Conservation (phyloP, 495 filamentous ascomycete genomes). For the Melanomma pulvis-pyrius region DNA sequence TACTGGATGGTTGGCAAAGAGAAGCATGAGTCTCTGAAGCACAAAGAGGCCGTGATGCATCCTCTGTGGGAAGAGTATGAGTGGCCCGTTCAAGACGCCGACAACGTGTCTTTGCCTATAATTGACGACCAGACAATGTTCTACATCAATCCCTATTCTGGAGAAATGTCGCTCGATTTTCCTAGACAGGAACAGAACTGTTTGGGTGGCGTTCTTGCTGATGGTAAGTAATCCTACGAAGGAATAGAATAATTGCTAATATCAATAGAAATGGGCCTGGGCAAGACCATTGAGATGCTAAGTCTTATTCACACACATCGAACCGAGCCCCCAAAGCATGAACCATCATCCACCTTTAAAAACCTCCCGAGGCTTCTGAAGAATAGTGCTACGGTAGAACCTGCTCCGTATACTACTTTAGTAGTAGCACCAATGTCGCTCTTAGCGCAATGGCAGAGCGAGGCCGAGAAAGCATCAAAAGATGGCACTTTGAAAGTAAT, state of each 20-base stretch:
- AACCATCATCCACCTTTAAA: slow-evolving; percentile 52
- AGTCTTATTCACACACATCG: slow-evolving; percentile 85
- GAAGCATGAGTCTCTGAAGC: slow-evolving; percentile 67
- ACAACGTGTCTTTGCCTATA: slow-evolving; percentile 70
- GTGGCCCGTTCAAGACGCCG: slow-evolving; percentile 87
- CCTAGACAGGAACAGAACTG: slow-evolving; percentile 93
- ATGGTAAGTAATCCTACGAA: slow-evolving; percentile 66
- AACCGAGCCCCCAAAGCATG: slow-evolving; percentile 52
- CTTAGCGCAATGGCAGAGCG: slow-evolving; percentile 93
- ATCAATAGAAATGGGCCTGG: slow-evolving; percentile 63
- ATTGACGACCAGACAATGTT: slow-evolving; percentile 70
- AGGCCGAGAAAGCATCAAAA: slow-evolving; percentile 84
- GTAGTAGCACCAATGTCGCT: slow-evolving; percentile 95
- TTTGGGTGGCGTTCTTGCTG: slow-evolving; percentile 88
- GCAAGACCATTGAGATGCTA: slow-evolving; percentile 98
- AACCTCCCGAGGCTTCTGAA: slow-evolving; percentile 62
- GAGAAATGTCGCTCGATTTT: slow-evolving; percentile 90
- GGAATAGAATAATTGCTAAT: slow-evolving; percentile 18
- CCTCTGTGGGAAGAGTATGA: slow-evolving; percentile 94
- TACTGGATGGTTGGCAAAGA: slow-evolving; percentile 97
- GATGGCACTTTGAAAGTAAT: slow-evolving; percentile 78
- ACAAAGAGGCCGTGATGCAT: slow-evolving; percentile 80
- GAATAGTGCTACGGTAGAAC: slow-evolving; percentile 55
- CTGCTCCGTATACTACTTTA: slow-evolving; percentile 85
- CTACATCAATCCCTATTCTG: slow-evolving; percentile 96